These are phyloP conservation scores for Auriscalpium orientale DNA, from an alignment of 768 basidiomycete species.

Conservation along the genomic window DNA sequence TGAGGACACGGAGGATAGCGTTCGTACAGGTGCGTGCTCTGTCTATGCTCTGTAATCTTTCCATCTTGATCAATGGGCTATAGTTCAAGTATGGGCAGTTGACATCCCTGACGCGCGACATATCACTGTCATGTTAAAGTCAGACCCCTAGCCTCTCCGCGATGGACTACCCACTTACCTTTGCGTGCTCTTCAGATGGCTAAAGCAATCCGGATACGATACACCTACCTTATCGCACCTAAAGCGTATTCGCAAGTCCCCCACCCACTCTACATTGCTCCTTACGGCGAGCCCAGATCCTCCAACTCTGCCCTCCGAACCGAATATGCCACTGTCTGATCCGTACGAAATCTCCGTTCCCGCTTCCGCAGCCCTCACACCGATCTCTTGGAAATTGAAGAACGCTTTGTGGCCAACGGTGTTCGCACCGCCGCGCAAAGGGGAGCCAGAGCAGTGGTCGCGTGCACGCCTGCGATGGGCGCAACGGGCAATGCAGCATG, in stretches of 20 bases:
- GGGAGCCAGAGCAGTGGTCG: conserved; percentile 62
- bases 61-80: neutral
- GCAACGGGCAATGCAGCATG: conserved; percentile 49
- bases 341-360: conserved; percentile 64
- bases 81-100: conserved; percentile 73
- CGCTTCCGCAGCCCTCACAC: conserved; percentile 56
- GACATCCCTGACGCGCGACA: conserved; percentile 57
- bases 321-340: conserved; percentile 29
- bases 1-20: conserved; percentile 48
- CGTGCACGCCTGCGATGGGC: conserved; percentile 68
- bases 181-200: conserved; percentile 47
- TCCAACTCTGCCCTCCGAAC: conserved; percentile 43
- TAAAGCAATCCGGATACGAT: conserved; percentile 56
- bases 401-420: conserved; percentile 80
- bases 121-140: conserved; percentile 61
- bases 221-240: conserved; percentile 59
- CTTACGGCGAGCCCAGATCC: conserved; percentile 32
- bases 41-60: neutral
- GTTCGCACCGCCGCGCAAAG: conserved; percentile 62
- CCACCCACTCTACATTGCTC: conserved; percentile 43
- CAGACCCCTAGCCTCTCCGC: conserved; percentile 7
- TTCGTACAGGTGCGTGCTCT: conserved; percentile 42
- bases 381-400: conserved; percentile 57
- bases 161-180: neutral
- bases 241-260: conserved; percentile 63